Evolutionary conservation across 129 eudicot species (phyloP).

Genomic region (Artemisia tridentata): DNA sequence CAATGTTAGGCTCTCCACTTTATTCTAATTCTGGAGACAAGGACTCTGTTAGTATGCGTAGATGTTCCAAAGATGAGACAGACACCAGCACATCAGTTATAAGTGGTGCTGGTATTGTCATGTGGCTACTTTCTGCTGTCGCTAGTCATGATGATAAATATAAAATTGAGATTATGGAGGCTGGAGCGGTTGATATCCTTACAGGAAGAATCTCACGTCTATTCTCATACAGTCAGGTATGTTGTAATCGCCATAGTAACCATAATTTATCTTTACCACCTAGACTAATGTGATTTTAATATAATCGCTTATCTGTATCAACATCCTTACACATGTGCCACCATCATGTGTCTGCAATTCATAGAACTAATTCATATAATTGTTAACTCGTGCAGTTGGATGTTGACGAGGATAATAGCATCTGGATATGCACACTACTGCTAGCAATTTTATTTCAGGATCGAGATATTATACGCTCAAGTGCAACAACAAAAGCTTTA

Average conservation of each 20-base stretch:
- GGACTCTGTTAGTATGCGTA: constrained; percentile 57
- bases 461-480: constrained; percentile 78
- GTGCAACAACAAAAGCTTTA: constrained; percentile 81
- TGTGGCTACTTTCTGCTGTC: constrained; percentile 92
- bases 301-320: background rate
- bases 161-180: constrained; percentile 77
- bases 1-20: constrained; percentile 56
- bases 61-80: constrained; percentile 47
- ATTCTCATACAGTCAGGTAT: constrained; percentile 62
- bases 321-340: constrained; percentile 1
- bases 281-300: background rate
- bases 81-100: constrained; percentile 53
- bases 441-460: constrained; percentile 84
- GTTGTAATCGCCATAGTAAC: constrained; percentile 9
- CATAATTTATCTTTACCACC: background rate
- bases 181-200: constrained; percentile 87
- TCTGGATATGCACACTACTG: constrained; percentile 79
- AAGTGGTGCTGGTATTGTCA: constrained; percentile 57
- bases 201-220: constrained; percentile 82
- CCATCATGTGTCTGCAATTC: background rate
- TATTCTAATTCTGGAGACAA: constrained; percentile 40
- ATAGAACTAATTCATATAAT: background rate
- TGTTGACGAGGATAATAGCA: constrained; percentile 65
- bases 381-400: constrained; percentile 44
- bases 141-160: constrained; percentile 67